These are phyloP conservation scores for Cladosporium sp. DNA, from an alignment of 2,329 filamentous ascomycete species.

Conservation along the genomic window DNA sequence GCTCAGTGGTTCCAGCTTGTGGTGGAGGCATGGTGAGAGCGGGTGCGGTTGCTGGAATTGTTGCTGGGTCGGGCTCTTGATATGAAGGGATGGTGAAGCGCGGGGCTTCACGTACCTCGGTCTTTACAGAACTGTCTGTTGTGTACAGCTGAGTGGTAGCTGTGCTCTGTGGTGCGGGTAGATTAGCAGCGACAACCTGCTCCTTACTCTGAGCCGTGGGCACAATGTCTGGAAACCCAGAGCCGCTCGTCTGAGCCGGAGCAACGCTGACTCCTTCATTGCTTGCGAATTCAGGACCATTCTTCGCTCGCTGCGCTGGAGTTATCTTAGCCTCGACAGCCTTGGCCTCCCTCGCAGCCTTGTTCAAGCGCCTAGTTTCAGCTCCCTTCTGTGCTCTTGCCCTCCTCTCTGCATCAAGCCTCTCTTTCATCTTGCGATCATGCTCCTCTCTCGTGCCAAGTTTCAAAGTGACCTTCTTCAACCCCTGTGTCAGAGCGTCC, in stretches of 20 bases:
- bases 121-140: not conserved
- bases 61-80: not conserved
- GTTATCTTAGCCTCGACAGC: slow-evolving; percentile 1
- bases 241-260: not conserved
- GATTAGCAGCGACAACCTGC: not conserved
- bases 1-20: not conserved
- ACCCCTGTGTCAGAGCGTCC: slow-evolving; percentile 47
- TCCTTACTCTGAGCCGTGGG: not conserved
- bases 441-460: slow-evolving; percentile 55
- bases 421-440: slow-evolving; percentile 36
- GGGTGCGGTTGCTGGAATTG: not conserved
- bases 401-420: slow-evolving; percentile 40
- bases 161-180: not conserved
- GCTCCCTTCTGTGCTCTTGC: slow-evolving; percentile 30
- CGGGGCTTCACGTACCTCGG: not conserved
- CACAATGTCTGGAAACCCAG: not conserved
- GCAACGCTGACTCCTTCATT: not conserved
- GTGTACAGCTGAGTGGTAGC: not conserved
- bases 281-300: not conserved
- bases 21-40: not conserved
- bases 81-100: not conserved
- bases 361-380: slow-evolving; percentile 29
- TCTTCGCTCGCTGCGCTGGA: slow-evolving; percentile 10
- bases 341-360: slow-evolving; percentile 29
- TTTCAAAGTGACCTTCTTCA: slow-evolving; percentile 57